phyloP scores from a whole-genome alignment of 352 stramenopile genomes.

The Thraustotheca clavata region DNA sequence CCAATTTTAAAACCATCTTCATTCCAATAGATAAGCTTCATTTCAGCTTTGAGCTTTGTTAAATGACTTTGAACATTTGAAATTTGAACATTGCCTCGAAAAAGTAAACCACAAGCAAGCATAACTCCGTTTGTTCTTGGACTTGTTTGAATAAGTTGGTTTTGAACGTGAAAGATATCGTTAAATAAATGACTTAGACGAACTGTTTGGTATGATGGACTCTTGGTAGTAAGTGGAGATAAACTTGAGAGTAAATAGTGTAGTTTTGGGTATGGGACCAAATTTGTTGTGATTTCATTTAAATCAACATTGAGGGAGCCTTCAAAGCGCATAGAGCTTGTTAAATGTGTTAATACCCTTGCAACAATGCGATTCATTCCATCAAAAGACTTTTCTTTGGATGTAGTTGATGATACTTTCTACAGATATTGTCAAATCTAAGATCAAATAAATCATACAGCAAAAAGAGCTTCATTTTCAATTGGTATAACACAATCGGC shows the following conservation, averaged over 20 bases:
- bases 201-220: slow-evolving; percentile 38
- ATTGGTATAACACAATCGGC: slow-evolving; percentile 88
- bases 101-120: slow-evolving; percentile 75
- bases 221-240: slow-evolving; percentile 43
- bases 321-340: slow-evolving; percentile 98
- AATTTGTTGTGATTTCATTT: slow-evolving; percentile 99
- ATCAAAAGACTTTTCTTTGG: slow-evolving; percentile 82
- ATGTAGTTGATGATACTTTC: neutral
- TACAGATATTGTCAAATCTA: neutral
- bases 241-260: slow-evolving; percentile 95
- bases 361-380: slow-evolving; percentile 99
- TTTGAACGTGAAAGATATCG: slow-evolving; percentile 54
- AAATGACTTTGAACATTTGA: slow-evolving; percentile 87
- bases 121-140: slow-evolving; percentile 53
- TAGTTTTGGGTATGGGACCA: slow-evolving; percentile 98
- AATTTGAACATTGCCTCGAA: slow-evolving; percentile 78
- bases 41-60: slow-evolving; percentile 60
- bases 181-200: slow-evolving; percentile 57
- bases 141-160: slow-evolving; percentile 72
- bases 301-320: slow-evolving; percentile 98
- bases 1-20: slow-evolving; percentile 87
- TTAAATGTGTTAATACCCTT: slow-evolving; percentile 96
- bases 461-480: slow-evolving; percentile 84
- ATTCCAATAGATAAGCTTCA: slow-evolving; percentile 89
- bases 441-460: slow-evolving; percentile 35